A percentile compares a stretch with the other conserved stretches of the same genome.
Conservation (phyloP, 2,329 filamentous ascomycete species). For the Trematosphaeria pertusa region DNA sequence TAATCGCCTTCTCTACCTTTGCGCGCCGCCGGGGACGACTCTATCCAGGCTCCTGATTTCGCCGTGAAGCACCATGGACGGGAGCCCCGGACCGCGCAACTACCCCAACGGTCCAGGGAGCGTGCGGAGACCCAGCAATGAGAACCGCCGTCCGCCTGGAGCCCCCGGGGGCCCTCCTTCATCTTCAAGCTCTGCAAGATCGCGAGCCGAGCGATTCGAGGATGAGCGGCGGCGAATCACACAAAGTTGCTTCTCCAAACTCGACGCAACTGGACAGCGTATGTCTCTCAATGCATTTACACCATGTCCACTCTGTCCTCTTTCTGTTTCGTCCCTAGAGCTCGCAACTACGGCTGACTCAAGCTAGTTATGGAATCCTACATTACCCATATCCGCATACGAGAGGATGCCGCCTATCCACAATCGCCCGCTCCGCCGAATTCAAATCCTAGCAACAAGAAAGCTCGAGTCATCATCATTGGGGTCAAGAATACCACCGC, state of each 20-base stretch:
- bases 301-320: neutral
- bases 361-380: constrained; percentile 91
- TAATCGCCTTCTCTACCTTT: no score
- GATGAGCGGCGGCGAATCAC: constrained; percentile 96
- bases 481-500: constrained; percentile 90
- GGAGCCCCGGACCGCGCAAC: constrained; percentile 34
- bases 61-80: constrained; percentile 37
- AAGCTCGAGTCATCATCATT: constrained; percentile 89
- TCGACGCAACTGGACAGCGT: constrained; percentile 86
- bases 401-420: constrained; percentile 83
- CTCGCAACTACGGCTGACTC: no score
- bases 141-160: constrained; percentile 33
- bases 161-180: constrained; percentile 36
- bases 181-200: constrained; percentile 40
- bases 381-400: constrained; percentile 94
- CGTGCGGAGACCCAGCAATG: constrained; percentile 28
- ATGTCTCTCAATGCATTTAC: constrained; percentile 49
- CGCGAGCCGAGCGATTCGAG: constrained; percentile 84
- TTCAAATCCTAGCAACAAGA: constrained; percentile 76
- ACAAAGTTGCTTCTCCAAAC: constrained; percentile 91
- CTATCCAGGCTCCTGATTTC: no score
- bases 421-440: constrained; percentile 84
- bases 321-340: no score
- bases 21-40: no score
- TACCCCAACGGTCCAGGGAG: constrained; percentile 37